Evolutionary conservation across 2,329 filamentous ascomycete genomes (phyloP), one percentile per base, ranked within the genome.

Genomic region (Claviceps paspali): DNA sequence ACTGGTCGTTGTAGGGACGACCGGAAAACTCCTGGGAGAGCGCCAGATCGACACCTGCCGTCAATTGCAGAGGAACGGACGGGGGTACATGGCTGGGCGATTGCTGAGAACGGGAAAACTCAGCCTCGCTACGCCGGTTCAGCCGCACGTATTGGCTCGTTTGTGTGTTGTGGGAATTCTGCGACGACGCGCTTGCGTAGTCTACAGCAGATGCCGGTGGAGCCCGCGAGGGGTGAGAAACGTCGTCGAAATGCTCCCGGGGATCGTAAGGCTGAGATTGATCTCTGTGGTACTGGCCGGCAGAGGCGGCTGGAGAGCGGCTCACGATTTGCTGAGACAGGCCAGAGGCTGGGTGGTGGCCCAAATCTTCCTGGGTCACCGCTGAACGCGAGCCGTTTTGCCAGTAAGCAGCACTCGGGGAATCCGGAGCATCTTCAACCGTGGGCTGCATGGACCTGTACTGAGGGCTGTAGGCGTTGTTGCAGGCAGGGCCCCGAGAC

Each of bases 401-500:
- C 21, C 49, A 38, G 33, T 47, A 43, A 6, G 49, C 43, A n/a
- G 57, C 52, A 6, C 45, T 46, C 1, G 63, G 60, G 1, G 69
- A 67, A 34, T 76, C 73, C 4, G 75, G 73, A 5, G 67, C 72
- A 43, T 80, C 76, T 49, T 80, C 76, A 5, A 75, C 73, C 6
- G 68, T 77, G 3, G 69, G 72, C 46, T 76, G 74, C 69, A 74
- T 67, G 1, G 67, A 64, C 40, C 63, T 62, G 47, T 61, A 57
- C 29, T 64, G 64, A 27, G 54, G 48, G 37, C 67, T 68, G 47
- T 62, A 65, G n/a, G 50, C 51, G 19, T 54, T 48, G 37, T 67
- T 68, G 46, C 62, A 66, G 14, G 51, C 52, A 21, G 54, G 50
- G 42, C 76, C 70, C 39, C 70, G 69, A 1, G 70, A 67, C 38